Evolutionary conservation across 2,329 filamentous ascomycete species (phyloP).

Genomic region (Lojkania enalia): DNA sequence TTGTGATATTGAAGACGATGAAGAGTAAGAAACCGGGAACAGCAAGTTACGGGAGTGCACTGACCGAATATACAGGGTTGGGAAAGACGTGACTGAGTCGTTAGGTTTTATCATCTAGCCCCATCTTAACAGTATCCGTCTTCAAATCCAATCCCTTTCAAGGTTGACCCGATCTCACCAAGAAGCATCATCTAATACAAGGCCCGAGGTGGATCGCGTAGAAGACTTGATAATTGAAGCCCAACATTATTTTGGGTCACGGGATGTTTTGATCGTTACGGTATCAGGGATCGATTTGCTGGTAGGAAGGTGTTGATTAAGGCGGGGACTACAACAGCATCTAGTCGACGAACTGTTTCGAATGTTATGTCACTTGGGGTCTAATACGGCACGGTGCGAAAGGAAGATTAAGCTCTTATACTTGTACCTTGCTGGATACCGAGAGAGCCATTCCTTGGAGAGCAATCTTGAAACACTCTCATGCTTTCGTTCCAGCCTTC

Average conservation of each 20-base stretch:
- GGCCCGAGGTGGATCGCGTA: constrained; percentile 22
- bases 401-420: no score
- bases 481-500: no score
- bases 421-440: no score
- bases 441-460: no score
- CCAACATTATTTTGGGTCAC: constrained; percentile 25
- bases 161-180: constrained; percentile 27
- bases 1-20: constrained; percentile 11
- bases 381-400: no score
- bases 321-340: constrained; percentile 13
- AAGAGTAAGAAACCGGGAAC: constrained; percentile 6
- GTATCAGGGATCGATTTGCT: constrained; percentile 20
- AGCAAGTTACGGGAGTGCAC: constrained; percentile 1
- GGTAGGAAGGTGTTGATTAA: constrained; percentile 26
- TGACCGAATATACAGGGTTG: constrained; percentile 10
- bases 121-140: constrained; percentile 25
- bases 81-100: constrained; percentile 21
- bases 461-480: no score
- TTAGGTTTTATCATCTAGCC: constrained; percentile 25
- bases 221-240: constrained; percentile 21
- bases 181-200: constrained; percentile 26
- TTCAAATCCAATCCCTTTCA: constrained; percentile 29
- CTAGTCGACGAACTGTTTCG: not conserved
- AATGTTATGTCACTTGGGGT: no score
- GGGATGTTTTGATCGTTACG: constrained; percentile 19